Percentiles rank a stretch among this genome's conserved stretches.
Evolutionary conservation across 176 grass and related monocot species (phyloP).

Genomic region (Tillandsia fasciculata): DNA sequence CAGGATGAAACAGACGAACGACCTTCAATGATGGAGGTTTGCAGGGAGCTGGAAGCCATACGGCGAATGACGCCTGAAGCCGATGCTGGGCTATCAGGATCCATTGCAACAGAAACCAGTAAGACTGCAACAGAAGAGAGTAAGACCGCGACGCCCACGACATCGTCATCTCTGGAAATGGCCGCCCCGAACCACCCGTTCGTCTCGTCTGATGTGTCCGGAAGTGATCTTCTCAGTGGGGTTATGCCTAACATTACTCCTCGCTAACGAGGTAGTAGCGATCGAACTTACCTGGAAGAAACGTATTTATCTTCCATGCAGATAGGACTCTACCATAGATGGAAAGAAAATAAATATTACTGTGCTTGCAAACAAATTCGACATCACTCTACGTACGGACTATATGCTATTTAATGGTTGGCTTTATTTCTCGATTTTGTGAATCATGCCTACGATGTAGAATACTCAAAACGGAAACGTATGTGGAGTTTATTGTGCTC

Average conservation of each 20-base stretch:
- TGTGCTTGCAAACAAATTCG: no score
- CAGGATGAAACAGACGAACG: slow-evolving; percentile 46
- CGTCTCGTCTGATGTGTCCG: slow-evolving; percentile 72
- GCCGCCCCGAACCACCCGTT: slow-evolving; percentile 36
- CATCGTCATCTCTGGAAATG: slow-evolving; percentile 12
- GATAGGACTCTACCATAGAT: no score
- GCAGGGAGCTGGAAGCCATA: slow-evolving; percentile 49
- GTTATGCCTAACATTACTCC: slow-evolving; percentile 54
- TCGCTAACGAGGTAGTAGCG: slow-evolving; percentile 25
- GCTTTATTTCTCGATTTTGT: no score
- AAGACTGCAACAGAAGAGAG: slow-evolving; percentile 3
- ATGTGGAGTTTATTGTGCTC: no score
- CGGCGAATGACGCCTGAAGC: slow-evolving; percentile 41
- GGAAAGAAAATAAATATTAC: no score
- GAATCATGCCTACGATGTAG: no score
- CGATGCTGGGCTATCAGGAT: slow-evolving; percentile 23
- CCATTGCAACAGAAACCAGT: neutral
- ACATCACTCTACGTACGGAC: no score
- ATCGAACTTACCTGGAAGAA: no score
- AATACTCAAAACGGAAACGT: no score
- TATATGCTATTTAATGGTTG: no score
- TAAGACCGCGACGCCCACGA: slow-evolving; percentile 18
- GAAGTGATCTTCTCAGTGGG: slow-evolving; percentile 76
- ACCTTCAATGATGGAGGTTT: slow-evolving; percentile 52
- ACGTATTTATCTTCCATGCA: no score